Percentiles rank a stretch among this genome's conserved stretches.
Conservation (phyloP, 306 rosid genomes). For the Prunus fruticosa region DNA sequence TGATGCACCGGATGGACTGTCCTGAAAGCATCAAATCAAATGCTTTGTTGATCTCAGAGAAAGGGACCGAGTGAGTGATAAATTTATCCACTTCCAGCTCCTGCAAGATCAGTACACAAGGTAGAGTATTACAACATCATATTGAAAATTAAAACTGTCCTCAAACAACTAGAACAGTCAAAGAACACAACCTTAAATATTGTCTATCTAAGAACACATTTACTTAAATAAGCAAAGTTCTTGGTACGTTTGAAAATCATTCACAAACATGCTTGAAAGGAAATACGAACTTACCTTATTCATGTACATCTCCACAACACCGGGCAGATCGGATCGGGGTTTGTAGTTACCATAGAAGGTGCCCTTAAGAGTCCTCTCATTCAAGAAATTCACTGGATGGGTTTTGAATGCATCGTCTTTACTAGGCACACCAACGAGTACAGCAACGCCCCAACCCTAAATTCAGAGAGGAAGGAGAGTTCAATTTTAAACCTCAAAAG, state of each 20-base stretch:
- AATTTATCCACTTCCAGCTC: constrained; percentile 77
- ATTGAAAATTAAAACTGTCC: no score
- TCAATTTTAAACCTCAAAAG: background rate
- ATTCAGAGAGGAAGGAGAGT: background rate
- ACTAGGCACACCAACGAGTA: constrained; percentile 84
- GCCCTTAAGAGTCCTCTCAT: constrained; percentile 87
- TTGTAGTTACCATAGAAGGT: constrained; percentile 92
- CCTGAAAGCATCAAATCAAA: constrained; percentile 71
- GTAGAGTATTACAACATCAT: background rate
- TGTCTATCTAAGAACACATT: no score
- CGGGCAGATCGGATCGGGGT: constrained; percentile 73
- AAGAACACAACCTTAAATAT: no score
- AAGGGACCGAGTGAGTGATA: constrained; percentile 64
- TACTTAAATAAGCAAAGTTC: no score
- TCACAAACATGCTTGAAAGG: background rate
- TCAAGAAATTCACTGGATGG: constrained; percentile 65
- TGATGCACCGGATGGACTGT: constrained; percentile 64
- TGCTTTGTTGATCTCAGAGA: constrained; percentile 74
- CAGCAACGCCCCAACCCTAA: constrained; percentile 97
- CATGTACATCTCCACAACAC: constrained; percentile 75
- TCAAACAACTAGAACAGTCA: no score
- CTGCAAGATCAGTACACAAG: constrained; percentile 29
- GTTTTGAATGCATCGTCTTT: constrained; percentile 86
- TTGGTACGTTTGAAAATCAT: no score
- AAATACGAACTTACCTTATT: constrained; percentile 30